Base-by-base conservation (phyloP, 805 yeast species). In the Spathaspora hagerdaliae region DNA sequence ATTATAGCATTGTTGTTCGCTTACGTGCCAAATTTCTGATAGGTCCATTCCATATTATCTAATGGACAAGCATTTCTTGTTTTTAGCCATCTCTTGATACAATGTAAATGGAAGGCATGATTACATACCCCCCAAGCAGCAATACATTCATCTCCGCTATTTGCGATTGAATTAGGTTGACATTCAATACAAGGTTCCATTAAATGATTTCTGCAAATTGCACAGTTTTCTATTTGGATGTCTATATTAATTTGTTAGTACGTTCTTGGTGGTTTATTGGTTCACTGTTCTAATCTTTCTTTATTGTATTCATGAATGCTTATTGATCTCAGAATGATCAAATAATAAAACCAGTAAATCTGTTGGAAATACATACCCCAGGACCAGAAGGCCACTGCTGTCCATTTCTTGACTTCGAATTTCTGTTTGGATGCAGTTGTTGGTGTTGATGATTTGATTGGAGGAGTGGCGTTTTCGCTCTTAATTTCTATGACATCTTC, bases 351-450 rank as follows among this genome's bases (percentile, higher is more conserved):
- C 35, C 35, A 32, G 3, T 35, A 14, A 35, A 12, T 13, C 29
- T 37, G 27, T 31, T n/a, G 12, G 37, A 38, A 8, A 57, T 47
- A 73, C 71, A 60, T 73, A 69, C 78, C 96, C 99, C 99, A 94
- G 0, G 97, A 89, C 99, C 99, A 94, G 63, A 94, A 89, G n/a
- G 98, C 98, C 41, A 94, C 99, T 0, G 98, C 98, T 11, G 96
- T 90, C 98, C 99, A 92, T 73, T 91, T 94, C 62, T 89, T 87
- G 36, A 94, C 91, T 63, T 92, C 97, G 57, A 94, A 91, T 56
- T 87, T 77, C 63, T 85, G 86, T 70, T 85, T 70, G 24, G 44
- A 29, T 14, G 31, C 35, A 19, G 33, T 32, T 8, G 27, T 27
- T 2, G 36, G 38, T 31, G 24, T 13, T 27, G 34, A 31, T 27